These are phyloP conservation scores for Glycine latifolia DNA, from an alignment of 306 rosid genomes.

Conservation along the genomic window DNA sequence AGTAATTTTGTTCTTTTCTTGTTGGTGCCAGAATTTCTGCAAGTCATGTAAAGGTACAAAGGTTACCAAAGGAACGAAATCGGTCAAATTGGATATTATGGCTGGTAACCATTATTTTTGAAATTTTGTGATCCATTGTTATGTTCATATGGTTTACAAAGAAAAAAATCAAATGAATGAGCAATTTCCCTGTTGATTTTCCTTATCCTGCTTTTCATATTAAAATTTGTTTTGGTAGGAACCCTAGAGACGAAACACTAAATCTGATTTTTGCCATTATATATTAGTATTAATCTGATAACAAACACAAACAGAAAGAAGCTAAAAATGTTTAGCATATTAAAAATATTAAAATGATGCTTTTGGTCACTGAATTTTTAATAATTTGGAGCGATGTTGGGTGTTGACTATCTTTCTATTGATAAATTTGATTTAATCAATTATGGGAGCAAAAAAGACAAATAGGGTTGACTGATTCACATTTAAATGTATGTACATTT, in stretches of 20 bases:
- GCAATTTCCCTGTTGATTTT: background rate
- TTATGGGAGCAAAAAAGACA: background rate
- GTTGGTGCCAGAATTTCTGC: constrained; percentile 63
- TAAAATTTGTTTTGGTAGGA: constrained; percentile 32
- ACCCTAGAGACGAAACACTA: constrained; percentile 18
- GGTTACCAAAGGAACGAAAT: constrained; percentile 69
- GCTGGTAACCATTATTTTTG: constrained; percentile 60
- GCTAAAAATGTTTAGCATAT: constrained; percentile 9
- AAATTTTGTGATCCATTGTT: background rate
- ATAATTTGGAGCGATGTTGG: background rate
- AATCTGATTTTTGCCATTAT: background rate
- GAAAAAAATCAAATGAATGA: background rate
- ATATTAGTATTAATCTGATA: background rate
- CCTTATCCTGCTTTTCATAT: constrained; percentile 17
- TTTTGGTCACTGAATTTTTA: background rate
- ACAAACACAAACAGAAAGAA: background rate
- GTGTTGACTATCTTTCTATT: constrained; percentile 8
- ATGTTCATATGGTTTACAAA: constrained; percentile 16
- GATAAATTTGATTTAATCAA: background rate
- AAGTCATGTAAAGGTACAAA: constrained; percentile 78
- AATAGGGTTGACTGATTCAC: constrained; percentile 33
- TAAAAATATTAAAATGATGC: background rate
- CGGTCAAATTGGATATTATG: constrained; percentile 71
- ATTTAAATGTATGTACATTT: constrained; percentile 28
- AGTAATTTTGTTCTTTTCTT: constrained; percentile 32